Evolutionary conservation across 2,329 filamentous ascomycete genomes (phyloP).

Genomic region (Penicillium sp.): DNA sequence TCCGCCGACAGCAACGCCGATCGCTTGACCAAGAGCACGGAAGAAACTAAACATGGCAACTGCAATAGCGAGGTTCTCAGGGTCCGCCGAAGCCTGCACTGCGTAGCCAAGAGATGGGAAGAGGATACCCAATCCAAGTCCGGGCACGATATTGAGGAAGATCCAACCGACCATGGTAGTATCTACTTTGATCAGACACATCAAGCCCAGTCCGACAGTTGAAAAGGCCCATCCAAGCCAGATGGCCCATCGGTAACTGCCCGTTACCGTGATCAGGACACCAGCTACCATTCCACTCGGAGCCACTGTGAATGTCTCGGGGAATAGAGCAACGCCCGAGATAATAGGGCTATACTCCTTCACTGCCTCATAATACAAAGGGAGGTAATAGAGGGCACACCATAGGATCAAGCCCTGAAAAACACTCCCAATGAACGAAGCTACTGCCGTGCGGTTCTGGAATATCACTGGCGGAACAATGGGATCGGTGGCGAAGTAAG

Average conservation of each 20-base stretch:
- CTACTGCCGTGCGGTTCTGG: constrained; percentile 47
- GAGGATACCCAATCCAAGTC: constrained; percentile 63
- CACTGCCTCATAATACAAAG: constrained; percentile 47
- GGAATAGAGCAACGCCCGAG: constrained; percentile 58
- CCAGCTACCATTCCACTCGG: constrained; percentile 57
- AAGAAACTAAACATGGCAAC: constrained; percentile 68
- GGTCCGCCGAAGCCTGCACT: constrained; percentile 61
- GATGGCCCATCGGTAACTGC: constrained; percentile 61
- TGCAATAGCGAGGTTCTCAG: constrained; percentile 60
- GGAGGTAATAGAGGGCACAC: constrained; percentile 57
- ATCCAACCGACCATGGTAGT: constrained; percentile 59
- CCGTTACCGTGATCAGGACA: constrained; percentile 52
- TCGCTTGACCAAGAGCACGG: constrained; percentile 62
- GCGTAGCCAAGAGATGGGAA: constrained; percentile 64
- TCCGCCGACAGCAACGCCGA: constrained; percentile 67
- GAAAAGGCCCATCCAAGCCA: constrained; percentile 63
- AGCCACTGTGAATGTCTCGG: constrained; percentile 63
- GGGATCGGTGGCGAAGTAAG: constrained; percentile 52
- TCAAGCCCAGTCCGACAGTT: constrained; percentile 58
- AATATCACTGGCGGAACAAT: constrained; percentile 50
- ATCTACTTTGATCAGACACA: constrained; percentile 34
- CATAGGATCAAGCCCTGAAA: constrained; percentile 55
- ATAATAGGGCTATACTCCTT: constrained; percentile 56
- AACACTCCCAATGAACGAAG: constrained; percentile 55
- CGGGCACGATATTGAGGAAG: constrained; percentile 60